A percentile compares a stretch with the other conserved stretches of the same genome.
Evolutionary conservation across 2,329 filamentous ascomycete species (phyloP).

Genomic region (Penicillium sp.): DNA sequence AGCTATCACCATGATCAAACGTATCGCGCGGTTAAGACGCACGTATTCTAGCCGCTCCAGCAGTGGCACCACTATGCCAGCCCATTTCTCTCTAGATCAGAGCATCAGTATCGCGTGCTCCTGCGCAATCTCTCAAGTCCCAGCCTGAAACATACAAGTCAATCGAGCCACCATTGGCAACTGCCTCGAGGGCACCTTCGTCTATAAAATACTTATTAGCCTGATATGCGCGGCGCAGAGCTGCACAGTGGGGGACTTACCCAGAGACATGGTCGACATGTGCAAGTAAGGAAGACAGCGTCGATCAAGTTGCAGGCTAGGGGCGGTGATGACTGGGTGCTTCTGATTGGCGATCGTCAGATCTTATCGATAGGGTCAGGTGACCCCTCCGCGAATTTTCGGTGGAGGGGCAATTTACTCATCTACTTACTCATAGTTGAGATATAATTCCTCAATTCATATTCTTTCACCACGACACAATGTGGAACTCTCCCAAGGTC

Average conservation of each 20-base stretch:
- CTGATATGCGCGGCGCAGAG: neutral
- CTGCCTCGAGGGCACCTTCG: conserved; percentile 56
- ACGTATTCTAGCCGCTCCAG: conserved; percentile 69
- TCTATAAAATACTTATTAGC: conserved; percentile 30
- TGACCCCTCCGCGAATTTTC: conserved; percentile 26
- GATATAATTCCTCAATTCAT: neutral
- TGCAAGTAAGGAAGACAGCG: conserved; percentile 14
- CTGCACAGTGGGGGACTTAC: conserved; percentile 19
- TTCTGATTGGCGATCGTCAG: conserved; percentile 15
- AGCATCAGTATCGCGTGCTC: conserved; percentile 32
- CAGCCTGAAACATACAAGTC: conserved; percentile 51
- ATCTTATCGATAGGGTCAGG: conserved; percentile 24
- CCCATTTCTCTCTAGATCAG: conserved; percentile 65
- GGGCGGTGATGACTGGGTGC: conserved; percentile 10
- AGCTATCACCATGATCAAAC: neutral
- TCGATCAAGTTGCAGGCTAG: conserved; percentile 14
- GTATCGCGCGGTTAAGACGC: conserved; percentile 15
- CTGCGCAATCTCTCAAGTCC: neutral
- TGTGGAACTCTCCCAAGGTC: conserved; percentile 46
- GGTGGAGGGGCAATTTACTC: conserved; percentile 22
- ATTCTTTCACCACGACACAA: conserved; percentile 15
- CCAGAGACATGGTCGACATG: conserved; percentile 33
- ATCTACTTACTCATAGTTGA: conserved; percentile 1
- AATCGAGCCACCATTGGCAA: conserved; percentile 59
- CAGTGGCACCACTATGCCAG: conserved; percentile 63